Conservation (phyloP, 441 rosid species). For the Pelargonium myrrhifolium region DNA sequence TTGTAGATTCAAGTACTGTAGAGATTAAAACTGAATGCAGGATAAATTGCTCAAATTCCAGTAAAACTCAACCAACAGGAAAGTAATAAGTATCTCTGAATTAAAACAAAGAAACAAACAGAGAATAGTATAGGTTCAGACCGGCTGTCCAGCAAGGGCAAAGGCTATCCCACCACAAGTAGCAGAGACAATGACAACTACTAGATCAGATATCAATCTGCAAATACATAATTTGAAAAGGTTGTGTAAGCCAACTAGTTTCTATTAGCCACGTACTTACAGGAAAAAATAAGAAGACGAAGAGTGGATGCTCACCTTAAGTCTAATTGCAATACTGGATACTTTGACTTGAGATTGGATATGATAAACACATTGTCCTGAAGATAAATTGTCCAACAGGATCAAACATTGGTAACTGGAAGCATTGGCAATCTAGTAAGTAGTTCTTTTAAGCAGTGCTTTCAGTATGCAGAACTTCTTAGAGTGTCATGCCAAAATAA, state of each 20-base stretch:
- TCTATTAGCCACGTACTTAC: background rate
- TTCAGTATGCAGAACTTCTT: background rate
- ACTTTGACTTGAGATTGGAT: conserved; percentile 27
- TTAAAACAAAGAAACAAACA: conserved; percentile 5
- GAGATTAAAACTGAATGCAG: background rate
- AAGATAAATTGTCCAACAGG: background rate
- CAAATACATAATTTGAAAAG: background rate
- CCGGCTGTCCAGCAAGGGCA: conserved; percentile 99
- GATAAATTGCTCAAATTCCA: background rate
- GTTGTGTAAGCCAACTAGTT: conserved; percentile 18
- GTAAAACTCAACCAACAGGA: conserved; percentile 14
- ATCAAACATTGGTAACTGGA: background rate
- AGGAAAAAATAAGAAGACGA: conserved; percentile 3
- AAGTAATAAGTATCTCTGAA: too few relatives aligned
- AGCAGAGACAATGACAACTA: conserved; percentile 60
- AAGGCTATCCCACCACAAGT: conserved; percentile 98
- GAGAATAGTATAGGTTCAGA: conserved; percentile 26
- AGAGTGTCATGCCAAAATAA: background rate
- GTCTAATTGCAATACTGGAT: conserved; percentile 26
- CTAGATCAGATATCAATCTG: conserved; percentile 29
- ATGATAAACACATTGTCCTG: conserved; percentile 30
- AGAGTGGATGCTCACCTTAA: conserved; percentile 19
- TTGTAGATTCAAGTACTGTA: background rate
- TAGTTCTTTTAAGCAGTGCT: background rate
- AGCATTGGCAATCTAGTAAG: background rate